phyloP scores from a whole-genome alignment of 2,329 filamentous ascomycete species.

The Neodidymelliopsis sp. region DNA sequence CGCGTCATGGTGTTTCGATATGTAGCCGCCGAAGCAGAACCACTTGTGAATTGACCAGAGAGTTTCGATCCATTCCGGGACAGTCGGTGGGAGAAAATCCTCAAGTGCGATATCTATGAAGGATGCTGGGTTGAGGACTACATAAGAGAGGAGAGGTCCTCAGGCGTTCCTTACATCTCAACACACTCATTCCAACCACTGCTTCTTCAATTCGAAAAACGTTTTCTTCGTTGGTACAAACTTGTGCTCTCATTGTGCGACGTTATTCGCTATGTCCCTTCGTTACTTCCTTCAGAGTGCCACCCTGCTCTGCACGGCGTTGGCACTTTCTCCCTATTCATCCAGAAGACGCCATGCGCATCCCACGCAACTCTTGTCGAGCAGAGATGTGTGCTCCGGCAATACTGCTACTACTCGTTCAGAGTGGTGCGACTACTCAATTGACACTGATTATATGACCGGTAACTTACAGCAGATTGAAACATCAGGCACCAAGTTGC shows the following conservation, averaged over 20 bases:
- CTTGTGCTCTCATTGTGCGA: neutral
- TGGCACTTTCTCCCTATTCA: slow-evolving; percentile 5
- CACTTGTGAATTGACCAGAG: neutral
- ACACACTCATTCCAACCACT: neutral
- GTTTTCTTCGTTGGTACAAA: neutral
- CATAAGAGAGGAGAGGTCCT: slow-evolving; percentile 6
- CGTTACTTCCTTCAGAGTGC: slow-evolving; percentile 1
- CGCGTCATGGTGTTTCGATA: slow-evolving; percentile 6
- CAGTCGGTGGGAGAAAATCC: neutral
- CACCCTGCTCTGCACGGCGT: slow-evolving; percentile 1
- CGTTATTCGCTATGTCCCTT: slow-evolving; percentile 4
- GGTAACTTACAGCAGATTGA: neutral
- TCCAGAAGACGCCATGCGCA: neutral
- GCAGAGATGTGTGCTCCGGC: slow-evolving; percentile 37
- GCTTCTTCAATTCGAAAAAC: neutral
- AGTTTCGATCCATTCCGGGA: neutral
- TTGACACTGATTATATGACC: slow-evolving; percentile 61
- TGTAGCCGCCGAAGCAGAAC: neutral
- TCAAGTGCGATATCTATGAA: neutral
- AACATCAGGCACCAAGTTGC: neutral
- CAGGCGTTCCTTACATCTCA: neutral
- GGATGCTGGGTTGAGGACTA: neutral
- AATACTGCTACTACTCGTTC: slow-evolving; percentile 41
- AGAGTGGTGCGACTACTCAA: slow-evolving; percentile 58
- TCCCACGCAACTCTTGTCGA: slow-evolving; percentile 7